Conservation (phyloP, 148 eudicot species). For the Persicaria maculosa region DNA sequence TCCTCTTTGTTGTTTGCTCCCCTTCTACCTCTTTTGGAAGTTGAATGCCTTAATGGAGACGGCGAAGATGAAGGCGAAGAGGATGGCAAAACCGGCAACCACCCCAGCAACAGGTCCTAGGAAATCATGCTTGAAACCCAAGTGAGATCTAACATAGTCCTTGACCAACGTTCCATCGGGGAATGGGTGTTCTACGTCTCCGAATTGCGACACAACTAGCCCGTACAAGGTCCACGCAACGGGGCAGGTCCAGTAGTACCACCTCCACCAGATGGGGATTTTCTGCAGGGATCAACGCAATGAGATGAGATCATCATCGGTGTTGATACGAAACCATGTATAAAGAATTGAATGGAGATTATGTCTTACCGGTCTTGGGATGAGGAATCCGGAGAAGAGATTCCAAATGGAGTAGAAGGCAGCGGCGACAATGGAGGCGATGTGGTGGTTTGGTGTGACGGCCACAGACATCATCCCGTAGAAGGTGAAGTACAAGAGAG, state of each 20-base stretch:
- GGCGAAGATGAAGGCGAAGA: slow-evolving; percentile 57
- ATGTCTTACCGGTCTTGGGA: slow-evolving; percentile 30
- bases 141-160: slow-evolving; percentile 31
- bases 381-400: slow-evolving; percentile 36
- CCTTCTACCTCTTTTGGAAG: slow-evolving; percentile 53
- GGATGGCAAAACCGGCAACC: slow-evolving; percentile 28
- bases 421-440: slow-evolving; percentile 25
- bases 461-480: slow-evolving; percentile 46
- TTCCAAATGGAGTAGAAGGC: slow-evolving; percentile 33
- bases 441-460: slow-evolving; percentile 27
- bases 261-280: slow-evolving; percentile 54
- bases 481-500: slow-evolving; percentile 31
- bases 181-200: slow-evolving; percentile 25
- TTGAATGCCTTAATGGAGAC: slow-evolving; percentile 52
- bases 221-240: slow-evolving; percentile 69
- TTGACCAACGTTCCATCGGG: slow-evolving; percentile 18
- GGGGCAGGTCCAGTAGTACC: slow-evolving; percentile 64
- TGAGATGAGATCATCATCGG: background rate
- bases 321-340: background rate
- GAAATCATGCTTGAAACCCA: slow-evolving; percentile 53
- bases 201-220: slow-evolving; percentile 54
- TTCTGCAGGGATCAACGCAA: background rate
- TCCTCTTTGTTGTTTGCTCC: background rate
- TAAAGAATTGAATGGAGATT: background rate
- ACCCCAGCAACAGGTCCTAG: slow-evolving; percentile 41